Evolutionary conservation across 257 asterid species (phyloP), one percentile per base, ranked within the genome.

Genomic region (Anisodus tanguticus): DNA sequence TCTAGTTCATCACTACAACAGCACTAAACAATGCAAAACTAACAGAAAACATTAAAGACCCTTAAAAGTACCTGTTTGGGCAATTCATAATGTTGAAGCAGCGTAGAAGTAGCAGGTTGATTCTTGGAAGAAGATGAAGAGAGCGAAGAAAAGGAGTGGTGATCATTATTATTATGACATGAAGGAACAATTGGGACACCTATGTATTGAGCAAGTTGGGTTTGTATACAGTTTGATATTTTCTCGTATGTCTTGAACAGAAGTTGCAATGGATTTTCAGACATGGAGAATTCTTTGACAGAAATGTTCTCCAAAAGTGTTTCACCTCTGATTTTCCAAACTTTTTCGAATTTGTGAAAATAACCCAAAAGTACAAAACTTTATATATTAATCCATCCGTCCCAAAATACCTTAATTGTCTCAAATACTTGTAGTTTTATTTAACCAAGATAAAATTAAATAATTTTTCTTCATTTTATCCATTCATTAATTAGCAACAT

Each of bases 211-310:
- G 93, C 89, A 71, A 95, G 85, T 83, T 91, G 94, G 17, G 84
- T 83, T 89, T 94, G 97, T 6, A 95, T 83, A 83, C 87, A 71
- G 37, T 84, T 86, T 1, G 97, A 90, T 45, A 90, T 81, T 74
- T 85, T 92, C 68, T 47, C 90, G 12, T 87, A 85, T 10, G 94
- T 88, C 60, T 85, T 84, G 82, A 90, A 85, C 66, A 95, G 82
- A 85, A 84, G 84, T 79, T 92, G 93, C n/a, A 95, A 45, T 76
- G 94, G 97, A 82, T 93, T 90, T 66, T 94, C 95, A 11, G 97
- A 88, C 97, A 93, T 94, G 60, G 84, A 82, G 47, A n/a, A 2
- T 22, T 10, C 4, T 72, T 72, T 72, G 11, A 76, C 41, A 22
- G 6, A 7, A 49, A 19, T 76, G 51, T 2, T 76, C 43, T 60